Percentiles rank a stretch among this genome's conserved stretches.
These are phyloP conservation scores for Carallia pectinifolia DNA, from an alignment of 345 rosid genomes.

Conservation along the genomic window DNA sequence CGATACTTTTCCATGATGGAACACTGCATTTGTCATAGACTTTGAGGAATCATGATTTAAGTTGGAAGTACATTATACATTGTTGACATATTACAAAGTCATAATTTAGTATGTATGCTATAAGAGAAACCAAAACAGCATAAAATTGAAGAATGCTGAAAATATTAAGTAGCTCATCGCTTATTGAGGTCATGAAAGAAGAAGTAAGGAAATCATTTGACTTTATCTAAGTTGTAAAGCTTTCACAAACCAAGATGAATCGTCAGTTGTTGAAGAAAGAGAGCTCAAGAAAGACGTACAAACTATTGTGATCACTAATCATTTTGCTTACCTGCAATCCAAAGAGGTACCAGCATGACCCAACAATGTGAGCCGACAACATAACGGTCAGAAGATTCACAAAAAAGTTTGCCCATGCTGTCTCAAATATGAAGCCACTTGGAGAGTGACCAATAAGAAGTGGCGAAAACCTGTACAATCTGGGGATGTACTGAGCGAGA, in stretches of 20 bases:
- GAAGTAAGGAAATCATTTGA: too few relatives aligned
- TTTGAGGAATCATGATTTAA: too few relatives aligned
- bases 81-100: too few relatives aligned
- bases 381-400: slow-evolving; percentile 76
- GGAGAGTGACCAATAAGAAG: slow-evolving; percentile 76
- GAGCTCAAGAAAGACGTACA: neutral
- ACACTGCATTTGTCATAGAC: too few relatives aligned
- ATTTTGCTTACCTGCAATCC: slow-evolving; percentile 64
- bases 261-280: neutral
- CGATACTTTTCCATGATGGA: too few relatives aligned
- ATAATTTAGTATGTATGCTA: too few relatives aligned
- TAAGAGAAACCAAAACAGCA: too few relatives aligned
- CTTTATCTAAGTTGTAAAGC: too few relatives aligned
- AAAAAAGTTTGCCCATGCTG: slow-evolving; percentile 81
- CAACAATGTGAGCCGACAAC: slow-evolving; percentile 73
- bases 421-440: slow-evolving; percentile 74
- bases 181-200: too few relatives aligned
- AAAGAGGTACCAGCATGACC: slow-evolving; percentile 85
- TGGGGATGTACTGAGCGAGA: slow-evolving; percentile 74
- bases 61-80: too few relatives aligned
- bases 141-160: too few relatives aligned
- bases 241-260: neutral
- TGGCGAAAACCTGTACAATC: slow-evolving; percentile 67
- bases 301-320: slow-evolving; percentile 1
- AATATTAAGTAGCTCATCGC: too few relatives aligned